Conservation (phyloP, 345 rosid genomes). For the Rhodomyrtus tomentosa region DNA sequence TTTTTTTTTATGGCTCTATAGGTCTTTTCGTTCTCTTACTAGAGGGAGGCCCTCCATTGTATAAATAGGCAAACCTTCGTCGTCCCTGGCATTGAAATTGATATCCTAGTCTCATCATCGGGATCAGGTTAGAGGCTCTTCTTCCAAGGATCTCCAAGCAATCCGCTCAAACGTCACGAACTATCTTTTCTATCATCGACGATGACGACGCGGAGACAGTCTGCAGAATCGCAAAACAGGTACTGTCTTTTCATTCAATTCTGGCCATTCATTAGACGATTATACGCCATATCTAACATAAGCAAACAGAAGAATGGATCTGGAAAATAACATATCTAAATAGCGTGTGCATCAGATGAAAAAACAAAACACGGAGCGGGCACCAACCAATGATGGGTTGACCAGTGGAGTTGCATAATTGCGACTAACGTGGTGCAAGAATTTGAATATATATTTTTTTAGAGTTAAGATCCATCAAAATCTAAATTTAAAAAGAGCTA, state of each 20-base stretch:
- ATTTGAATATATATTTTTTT: too few relatives aligned
- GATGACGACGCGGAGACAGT: background rate
- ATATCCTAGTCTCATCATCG: background rate
- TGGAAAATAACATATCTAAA: background rate
- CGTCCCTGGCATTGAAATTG: background rate
- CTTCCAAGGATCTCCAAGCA: background rate
- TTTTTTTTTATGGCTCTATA: background rate
- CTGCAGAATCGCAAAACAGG: background rate
- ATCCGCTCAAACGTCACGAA: background rate
- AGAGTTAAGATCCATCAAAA: too few relatives aligned
- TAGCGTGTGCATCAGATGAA: too few relatives aligned
- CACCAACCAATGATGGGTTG: background rate
- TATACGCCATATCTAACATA: background rate
- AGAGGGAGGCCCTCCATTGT: background rate
- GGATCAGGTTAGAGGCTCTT: background rate
- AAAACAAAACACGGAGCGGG: too few relatives aligned
- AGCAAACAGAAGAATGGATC: background rate
- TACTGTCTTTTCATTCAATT: background rate
- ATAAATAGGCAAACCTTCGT: background rate
- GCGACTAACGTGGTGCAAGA: background rate
- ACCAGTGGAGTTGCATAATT: background rate
- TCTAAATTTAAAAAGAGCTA: too few relatives aligned
- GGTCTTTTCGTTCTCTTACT: background rate
- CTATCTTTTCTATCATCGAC: background rate
- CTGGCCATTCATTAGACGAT: background rate